Conservation (phyloP, 2,329 filamentous ascomycete species). For the Fusarium concolor region DNA sequence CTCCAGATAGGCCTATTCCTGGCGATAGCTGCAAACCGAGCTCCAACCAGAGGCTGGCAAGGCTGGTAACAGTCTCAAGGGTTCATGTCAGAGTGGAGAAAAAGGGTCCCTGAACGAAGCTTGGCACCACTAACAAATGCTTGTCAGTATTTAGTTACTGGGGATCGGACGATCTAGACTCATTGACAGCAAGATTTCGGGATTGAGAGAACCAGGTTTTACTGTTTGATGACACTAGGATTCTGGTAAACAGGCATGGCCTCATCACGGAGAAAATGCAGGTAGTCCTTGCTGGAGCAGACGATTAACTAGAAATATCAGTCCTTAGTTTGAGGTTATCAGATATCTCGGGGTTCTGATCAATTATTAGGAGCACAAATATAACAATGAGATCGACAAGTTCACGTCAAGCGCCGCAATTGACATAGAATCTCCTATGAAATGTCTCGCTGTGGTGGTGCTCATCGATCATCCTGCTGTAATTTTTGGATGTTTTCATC, state of each 20-base stretch:
- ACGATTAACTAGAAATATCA: background rate
- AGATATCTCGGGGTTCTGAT: background rate
- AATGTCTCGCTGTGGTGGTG: too few relatives aligned
- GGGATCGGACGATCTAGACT: conserved; percentile 32
- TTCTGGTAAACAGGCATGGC: background rate
- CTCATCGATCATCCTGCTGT: too few relatives aligned
- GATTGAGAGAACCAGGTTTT: background rate
- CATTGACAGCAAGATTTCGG: conserved; percentile 24
- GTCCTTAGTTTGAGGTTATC: too few relatives aligned
- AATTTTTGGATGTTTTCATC: background rate
- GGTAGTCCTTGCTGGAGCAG: background rate
- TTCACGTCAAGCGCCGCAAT: background rate
- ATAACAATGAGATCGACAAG: background rate
- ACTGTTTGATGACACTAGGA: background rate
- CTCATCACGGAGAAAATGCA: background rate
- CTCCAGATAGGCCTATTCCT: conserved; percentile 5
- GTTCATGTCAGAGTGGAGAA: conserved; percentile 32
- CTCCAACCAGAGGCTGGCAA: conserved; percentile 31
- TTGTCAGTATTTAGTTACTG: conserved; percentile 19
- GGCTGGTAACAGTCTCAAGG: conserved; percentile 29
- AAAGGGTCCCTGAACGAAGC: conserved; percentile 4
- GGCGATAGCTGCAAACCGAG: conserved; percentile 1
- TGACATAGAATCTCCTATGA: background rate
- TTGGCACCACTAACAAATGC: conserved; percentile 35
- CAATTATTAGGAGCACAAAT: background rate